These are phyloP conservation scores for Candolleomyces eurysporus DNA, from an alignment of 768 basidiomycete genomes.

Conservation along the genomic window DNA sequence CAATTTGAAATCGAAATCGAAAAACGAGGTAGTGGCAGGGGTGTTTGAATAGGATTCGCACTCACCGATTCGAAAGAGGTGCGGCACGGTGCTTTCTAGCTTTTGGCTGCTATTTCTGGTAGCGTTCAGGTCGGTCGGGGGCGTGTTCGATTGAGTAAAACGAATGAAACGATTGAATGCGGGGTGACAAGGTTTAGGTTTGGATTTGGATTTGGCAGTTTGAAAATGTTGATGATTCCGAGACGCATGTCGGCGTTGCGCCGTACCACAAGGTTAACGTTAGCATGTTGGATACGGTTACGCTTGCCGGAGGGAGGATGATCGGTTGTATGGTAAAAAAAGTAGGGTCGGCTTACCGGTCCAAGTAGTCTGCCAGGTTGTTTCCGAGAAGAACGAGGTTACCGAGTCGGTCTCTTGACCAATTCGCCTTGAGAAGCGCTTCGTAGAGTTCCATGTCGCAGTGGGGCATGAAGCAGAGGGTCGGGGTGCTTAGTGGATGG, in stretches of 20 bases:
- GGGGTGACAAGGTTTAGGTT: not conserved
- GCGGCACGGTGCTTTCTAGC: slow-evolving; percentile 51
- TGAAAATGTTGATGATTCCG: not conserved
- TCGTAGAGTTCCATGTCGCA: slow-evolving; percentile 75
- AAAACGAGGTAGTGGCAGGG: not conserved
- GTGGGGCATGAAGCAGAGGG: slow-evolving; percentile 77
- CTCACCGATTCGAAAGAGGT: slow-evolving; percentile 54
- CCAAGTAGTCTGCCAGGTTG: slow-evolving; percentile 61
- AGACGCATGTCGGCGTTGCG: no score
- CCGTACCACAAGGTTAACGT: not conserved
- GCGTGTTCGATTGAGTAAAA: slow-evolving; percentile 2
- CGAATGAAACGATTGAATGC: not conserved
- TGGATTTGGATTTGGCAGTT: no score
- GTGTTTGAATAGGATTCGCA: slow-evolving; percentile 8
- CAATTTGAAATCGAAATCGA: not conserved
- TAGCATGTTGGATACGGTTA: not conserved
- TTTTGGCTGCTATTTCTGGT: slow-evolving; percentile 27
- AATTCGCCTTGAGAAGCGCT: slow-evolving; percentile 59
- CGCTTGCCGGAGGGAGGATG: no score
- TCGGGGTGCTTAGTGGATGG: slow-evolving; percentile 40
- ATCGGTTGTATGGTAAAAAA: not conserved
- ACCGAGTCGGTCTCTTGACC: slow-evolving; percentile 44
- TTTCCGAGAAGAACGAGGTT: slow-evolving; percentile 64
- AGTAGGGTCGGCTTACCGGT: slow-evolving; percentile 44
- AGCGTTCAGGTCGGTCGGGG: slow-evolving; percentile 10